phyloP scores from a whole-genome alignment of 2,329 filamentous ascomycete genomes.

The Exophiala phaeomuriformis region DNA sequence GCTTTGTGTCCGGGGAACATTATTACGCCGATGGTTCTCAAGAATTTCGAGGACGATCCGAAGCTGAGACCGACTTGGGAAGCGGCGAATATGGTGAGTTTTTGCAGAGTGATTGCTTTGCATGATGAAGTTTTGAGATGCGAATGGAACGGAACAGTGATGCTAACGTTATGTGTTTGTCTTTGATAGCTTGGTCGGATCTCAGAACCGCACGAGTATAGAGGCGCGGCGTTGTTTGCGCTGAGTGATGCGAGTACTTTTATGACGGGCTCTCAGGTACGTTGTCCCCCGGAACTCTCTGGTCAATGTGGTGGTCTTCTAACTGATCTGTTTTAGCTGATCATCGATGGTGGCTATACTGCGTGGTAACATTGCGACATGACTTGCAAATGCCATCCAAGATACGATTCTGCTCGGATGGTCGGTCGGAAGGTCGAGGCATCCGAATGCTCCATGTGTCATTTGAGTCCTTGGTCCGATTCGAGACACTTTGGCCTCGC shows the following conservation, averaged over 20 bases:
- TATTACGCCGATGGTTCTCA: slow-evolving; percentile 67
- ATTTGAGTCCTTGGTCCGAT: neutral
- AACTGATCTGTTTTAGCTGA: slow-evolving; percentile 35
- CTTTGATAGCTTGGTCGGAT: slow-evolving; percentile 44
- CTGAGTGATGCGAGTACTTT: slow-evolving; percentile 47
- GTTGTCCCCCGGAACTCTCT: neutral
- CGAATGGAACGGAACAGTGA: too few relatives aligned
- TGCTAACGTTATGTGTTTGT: too few relatives aligned
- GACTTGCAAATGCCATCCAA: neutral
- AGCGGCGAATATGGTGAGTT: slow-evolving; percentile 42
- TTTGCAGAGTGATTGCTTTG: too few relatives aligned
- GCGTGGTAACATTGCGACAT: slow-evolving; percentile 13
- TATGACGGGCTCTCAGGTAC: slow-evolving; percentile 43
- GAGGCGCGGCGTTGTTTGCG: slow-evolving; percentile 46
- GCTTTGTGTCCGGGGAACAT: slow-evolving; percentile 46
- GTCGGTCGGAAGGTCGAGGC: too few relatives aligned
- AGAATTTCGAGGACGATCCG: slow-evolving; percentile 67
- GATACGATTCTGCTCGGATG: neutral
- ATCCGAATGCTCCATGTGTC: neutral
- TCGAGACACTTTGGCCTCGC: too few relatives aligned
- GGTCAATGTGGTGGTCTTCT: neutral
- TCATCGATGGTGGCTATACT: slow-evolving; percentile 31
- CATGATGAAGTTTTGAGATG: too few relatives aligned
- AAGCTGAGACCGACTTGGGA: slow-evolving; percentile 46
- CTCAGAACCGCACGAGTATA: slow-evolving; percentile 61